Base-by-base conservation (phyloP, 2,329 filamentous ascomycete species). In the Dryadomyces sulphureus region DNA sequence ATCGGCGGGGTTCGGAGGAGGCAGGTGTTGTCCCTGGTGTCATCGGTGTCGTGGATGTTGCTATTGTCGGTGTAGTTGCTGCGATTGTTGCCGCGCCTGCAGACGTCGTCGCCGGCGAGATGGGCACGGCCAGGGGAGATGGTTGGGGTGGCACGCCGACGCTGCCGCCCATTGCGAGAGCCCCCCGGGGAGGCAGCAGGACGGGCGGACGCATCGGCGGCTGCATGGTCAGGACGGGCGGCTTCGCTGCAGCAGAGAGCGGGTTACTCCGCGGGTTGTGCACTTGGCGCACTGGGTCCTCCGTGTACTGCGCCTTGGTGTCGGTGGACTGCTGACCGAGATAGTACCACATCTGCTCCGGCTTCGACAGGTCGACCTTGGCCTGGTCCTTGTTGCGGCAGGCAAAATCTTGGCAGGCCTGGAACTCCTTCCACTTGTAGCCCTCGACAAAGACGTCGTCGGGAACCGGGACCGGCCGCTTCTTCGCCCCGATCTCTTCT, bases 251-350 rank as follows among this genome's bases (percentile, higher is more conserved):
- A 2, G 81, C 79, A 40, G 86, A 81, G 58, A 88, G 61, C 61
- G 82, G 89, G 58, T 82, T 84, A 53, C 78, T 79, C 62, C 75
- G 80, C 2, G 71, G 65, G 49, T 86, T 85, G 60, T 86, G 72
- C 40, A 66, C 66, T n/a, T 63, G 70, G 12, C 62, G 69, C 8
- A 57, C 52, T 38, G 73, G 76, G 62, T 94, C 79, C 56, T 92
- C 84, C 5, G 89, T 94, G 63, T 92, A 98, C 60, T 93, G 87
- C 22, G 88, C 81, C 61, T 81, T 88, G 45, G 87, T 84, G 57
- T 96, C 90, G 7, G 90, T 95, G 20, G 90, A 96, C 19, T 74
- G 76, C 59, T 78, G 78, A 27, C 86, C 86, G 49, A 98, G 72
- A 60, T 95, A 96, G 64, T 87, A 76, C 86, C 89, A 96, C 17